Evolutionary conservation across 108 stramenopile species (phyloP), one percentile per base, ranked within the genome.

Genomic region (Conticribra guillardii): DNA sequence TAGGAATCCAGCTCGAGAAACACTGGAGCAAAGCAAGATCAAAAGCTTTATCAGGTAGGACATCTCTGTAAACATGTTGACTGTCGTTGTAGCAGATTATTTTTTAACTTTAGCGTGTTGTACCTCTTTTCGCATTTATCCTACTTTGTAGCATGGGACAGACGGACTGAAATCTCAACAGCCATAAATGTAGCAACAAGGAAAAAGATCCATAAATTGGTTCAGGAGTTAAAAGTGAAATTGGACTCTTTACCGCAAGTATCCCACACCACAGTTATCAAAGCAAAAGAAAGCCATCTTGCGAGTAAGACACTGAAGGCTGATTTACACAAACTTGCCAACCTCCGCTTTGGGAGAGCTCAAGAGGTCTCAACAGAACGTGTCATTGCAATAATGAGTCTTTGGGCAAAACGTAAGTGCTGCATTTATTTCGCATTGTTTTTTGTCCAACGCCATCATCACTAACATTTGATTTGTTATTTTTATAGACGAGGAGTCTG

Each of bases 111-210:
- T n/a, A n/a, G n/a, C n/a, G n/a, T n/a, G n/a, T n/a, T n/a, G n/a
- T n/a, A n/a, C n/a, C n/a, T n/a, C n/a, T n/a, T n/a, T n/a, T n/a
- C n/a, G n/a, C 17, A 1, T 33, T 47, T 19, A 15, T 28, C 7
- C 48, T 18, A 47, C 14, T 51, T 21, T 21, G 14, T 53, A 60
- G 88, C 87, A 0, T 94, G 88, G 75, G 93, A 94, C 51, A 89
- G 89, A 64, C 82, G 89, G 69, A 94, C 93, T 31, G 93, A 94
- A 52, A 87, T 94, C 18, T 88, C 85, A 16, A 87, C 93, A 26
- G 93, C 93, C 24, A 91, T 94, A 31, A 91, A 91, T 69, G 89
- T 91, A 57, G 93, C 93, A 0, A 89, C 84, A 30, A 82, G 86
- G 53, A 94, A 94, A 60, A 77, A 72, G 34, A 72, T 91, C 50